Evolutionary conservation across 805 yeast genomes (phyloP), one percentile per base, ranked within the genome.

Genomic region (Barnettozyma botsteinii): DNA sequence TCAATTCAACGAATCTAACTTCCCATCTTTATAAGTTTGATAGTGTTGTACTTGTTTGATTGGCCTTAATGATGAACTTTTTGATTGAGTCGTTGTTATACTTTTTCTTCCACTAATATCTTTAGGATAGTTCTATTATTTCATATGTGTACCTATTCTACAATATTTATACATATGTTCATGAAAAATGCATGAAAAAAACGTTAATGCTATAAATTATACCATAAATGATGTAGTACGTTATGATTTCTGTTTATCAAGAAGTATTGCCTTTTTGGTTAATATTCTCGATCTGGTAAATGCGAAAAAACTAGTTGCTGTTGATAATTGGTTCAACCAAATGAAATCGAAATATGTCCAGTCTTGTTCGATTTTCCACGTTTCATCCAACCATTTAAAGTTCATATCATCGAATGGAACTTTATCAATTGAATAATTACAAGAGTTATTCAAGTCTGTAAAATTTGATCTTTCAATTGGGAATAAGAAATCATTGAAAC

Each of bases 371-470:
- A 73, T 44, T 9, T 53, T 50, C 85, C 85, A 78, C 3, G 53
- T 43, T 12, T 59, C 66, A 37, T 77, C 83, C 13, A 73, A 42
- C 85, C 85, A 78, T 41, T 63, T 67, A 83, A 83, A 78, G 33
- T 60, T 65, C 39, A 69, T 67, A 21, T 66, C 62, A 12, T 64
- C 51, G 43, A 50, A 50, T 0, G 82, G 83, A 40, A 77, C 75
- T 22, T 56, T 56, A 50, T 75, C 77, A 1, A 56, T 50, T 3
- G 61, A 61, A 17, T 65, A 52, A 26, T 56, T 40, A 29, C 58
- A 35, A 19, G 60, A 45, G 41, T 57, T 47, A 40, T 53, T 56
- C 9, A 61, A 60, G 42, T 66, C 68, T 31, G 80, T 73, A 48
- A 60, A 78, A 15, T 65, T 60, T 1, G 74, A 50, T 20, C 82